Evolutionary conservation across 176 grass and related monocot genomes (phyloP), one percentile per base, ranked within the genome.

Genomic region (Rhynchospora tenuis): DNA sequence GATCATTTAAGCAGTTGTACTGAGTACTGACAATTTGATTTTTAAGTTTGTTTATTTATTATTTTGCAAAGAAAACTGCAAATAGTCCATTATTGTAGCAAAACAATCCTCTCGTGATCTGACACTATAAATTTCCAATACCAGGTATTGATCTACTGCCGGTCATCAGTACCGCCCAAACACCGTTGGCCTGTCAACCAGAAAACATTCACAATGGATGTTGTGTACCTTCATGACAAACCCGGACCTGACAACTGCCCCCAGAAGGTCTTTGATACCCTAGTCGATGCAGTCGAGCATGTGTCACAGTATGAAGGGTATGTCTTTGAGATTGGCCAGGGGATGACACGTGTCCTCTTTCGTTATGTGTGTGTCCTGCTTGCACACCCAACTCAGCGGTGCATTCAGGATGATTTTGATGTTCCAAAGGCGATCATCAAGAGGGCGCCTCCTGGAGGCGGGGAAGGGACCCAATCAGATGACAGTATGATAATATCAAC

Each of bases 241-340:
- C 93, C 96, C 33, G 85, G 50, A 69, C 27, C 89, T 42, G 89
- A 95, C 19, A 98, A 98, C 88, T 95, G 91, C 48, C 96, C 96
- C 9, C 96, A 98, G 48, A 91, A 93, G 19, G 91, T 98, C 66
- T 98, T 95, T 79, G 96, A 98, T 76, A 11, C 63, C 45, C 68
- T 98, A 31, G 96, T 98, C 38, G 96, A 98, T 82, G 84, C 80
- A 17, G 89, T 95, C 2, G 96, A 98, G 64, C 96, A 98, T 56
- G 96, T 98, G 9, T 93, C 84, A 54, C 90, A 98, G 87, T 89
- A 93, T 11, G 96, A 98, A 86, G 96, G 96, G 6, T 98, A 95
- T 79, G 91, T 98, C 82, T 86, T 95, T 23, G 96, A 98, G 86
- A 90, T 82, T 33, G 93, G 92, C 59, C 96, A 99, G 74, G 91